Percentiles rank a stretch among this genome's conserved stretches.
These are phyloP conservation scores for Talaromyces sp. DNA, from an alignment of 2,329 filamentous ascomycete genomes.

Conservation along the genomic window DNA sequence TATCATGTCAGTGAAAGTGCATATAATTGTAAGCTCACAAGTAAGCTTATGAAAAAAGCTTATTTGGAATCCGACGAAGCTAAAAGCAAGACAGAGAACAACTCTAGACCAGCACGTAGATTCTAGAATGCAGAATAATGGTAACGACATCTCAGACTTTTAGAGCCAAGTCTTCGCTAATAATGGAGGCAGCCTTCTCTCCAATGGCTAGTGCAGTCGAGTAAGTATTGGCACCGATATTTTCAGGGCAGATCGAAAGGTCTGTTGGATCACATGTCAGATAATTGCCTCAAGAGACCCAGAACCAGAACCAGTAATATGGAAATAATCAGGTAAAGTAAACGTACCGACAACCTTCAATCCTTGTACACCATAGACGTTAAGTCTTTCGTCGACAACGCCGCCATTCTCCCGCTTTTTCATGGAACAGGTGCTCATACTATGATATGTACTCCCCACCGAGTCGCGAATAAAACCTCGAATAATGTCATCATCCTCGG, in stretches of 20 bases:
- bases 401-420: constrained; percentile 15
- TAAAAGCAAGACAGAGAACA: background rate
- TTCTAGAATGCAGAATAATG: background rate
- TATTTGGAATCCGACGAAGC: background rate
- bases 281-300: background rate
- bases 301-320: background rate
- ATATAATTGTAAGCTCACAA: background rate
- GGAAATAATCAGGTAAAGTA: background rate
- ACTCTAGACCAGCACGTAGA: background rate
- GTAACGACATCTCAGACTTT: background rate
- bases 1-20: background rate
- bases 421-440: constrained; percentile 29
- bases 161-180: background rate
- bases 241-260: constrained; percentile 25
- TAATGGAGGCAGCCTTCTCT: constrained; percentile 7
- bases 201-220: constrained; percentile 10
- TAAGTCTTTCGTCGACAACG: constrained; percentile 20
- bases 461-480: constrained; percentile 19
- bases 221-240: constrained; percentile 13
- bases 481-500: constrained; percentile 23
- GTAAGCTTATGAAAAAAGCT: background rate
- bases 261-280: constrained; percentile 17
- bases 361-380: constrained; percentile 22
- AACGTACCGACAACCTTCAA: constrained; percentile 21
- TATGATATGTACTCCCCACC: constrained; percentile 22